phyloP scores from a whole-genome alignment of 148 eudicot species.

The Arctostaphylos glauca region DNA sequence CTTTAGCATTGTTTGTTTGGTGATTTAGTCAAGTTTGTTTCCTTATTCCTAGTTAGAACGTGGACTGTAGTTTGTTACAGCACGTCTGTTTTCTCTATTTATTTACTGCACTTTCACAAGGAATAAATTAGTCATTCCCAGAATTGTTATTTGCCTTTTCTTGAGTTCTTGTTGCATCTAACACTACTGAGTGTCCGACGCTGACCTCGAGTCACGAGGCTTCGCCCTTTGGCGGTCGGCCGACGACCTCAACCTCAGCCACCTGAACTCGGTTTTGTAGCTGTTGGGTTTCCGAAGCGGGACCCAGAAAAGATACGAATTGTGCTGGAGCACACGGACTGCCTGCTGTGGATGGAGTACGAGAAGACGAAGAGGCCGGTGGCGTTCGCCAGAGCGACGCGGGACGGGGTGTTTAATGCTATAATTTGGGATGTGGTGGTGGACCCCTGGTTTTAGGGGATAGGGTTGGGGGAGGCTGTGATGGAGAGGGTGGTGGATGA shows the following conservation, averaged over 20 bases:
- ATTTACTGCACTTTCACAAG: no score
- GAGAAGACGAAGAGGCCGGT: slow-evolving; percentile 64
- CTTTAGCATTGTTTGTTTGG: no score
- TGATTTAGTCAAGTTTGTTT: no score
- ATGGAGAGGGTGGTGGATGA: slow-evolving; percentile 69
- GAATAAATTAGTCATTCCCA: no score
- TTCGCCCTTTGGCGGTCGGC: slow-evolving; percentile 52
- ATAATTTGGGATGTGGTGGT: slow-evolving; percentile 98
- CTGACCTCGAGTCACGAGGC: slow-evolving; percentile 53
- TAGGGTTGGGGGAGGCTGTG: slow-evolving; percentile 86
- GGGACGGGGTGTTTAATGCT: slow-evolving; percentile 94
- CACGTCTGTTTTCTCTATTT: no score
- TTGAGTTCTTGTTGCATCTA: no score
- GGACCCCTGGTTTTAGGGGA: slow-evolving; percentile 82
- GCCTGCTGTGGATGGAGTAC: slow-evolving; percentile 69
- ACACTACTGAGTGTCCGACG: slow-evolving; percentile 54
- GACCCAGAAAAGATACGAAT: slow-evolving; percentile 69
- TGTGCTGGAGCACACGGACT: slow-evolving; percentile 67
- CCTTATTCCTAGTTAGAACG: no score
- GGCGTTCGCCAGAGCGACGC: slow-evolving; percentile 92
- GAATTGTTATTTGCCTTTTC: no score
- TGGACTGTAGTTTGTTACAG: no score
- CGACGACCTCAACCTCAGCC: slow-evolving; percentile 61
- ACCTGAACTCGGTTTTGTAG: slow-evolving; percentile 77
- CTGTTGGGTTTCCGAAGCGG: slow-evolving; percentile 90